Percentiles rank a stretch among this genome's conserved stretches.
These are phyloP conservation scores for Massarina eburnea DNA, from an alignment of 2,329 filamentous ascomycete species.

Conservation along the genomic window DNA sequence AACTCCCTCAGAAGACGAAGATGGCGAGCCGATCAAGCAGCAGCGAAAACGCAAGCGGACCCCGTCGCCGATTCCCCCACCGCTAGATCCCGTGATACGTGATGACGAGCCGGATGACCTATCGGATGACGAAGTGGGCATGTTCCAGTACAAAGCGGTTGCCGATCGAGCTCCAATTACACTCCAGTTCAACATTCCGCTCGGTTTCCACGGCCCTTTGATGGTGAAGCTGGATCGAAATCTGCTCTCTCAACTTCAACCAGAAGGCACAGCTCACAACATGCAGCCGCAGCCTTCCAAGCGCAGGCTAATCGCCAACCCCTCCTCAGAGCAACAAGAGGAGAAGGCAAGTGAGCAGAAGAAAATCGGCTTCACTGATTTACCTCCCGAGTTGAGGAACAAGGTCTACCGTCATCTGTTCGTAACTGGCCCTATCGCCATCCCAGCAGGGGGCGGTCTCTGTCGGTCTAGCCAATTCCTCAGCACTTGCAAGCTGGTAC, in stretches of 20 bases:
- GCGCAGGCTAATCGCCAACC: neutral
- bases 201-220: constrained; percentile 49
- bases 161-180: constrained; percentile 30
- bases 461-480: constrained; percentile 48
- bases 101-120: constrained; percentile 28
- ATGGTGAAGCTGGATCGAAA: constrained; percentile 44
- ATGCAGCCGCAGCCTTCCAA: constrained; percentile 17
- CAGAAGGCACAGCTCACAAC: constrained; percentile 13
- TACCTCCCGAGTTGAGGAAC: constrained; percentile 50
- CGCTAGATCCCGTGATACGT: constrained; percentile 35
- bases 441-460: constrained; percentile 37
- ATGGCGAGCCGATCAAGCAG: constrained; percentile 25
- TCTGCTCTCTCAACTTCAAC: constrained; percentile 19
- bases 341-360: neutral
- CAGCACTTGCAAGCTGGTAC: constrained; percentile 48
- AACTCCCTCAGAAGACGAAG: constrained; percentile 32
- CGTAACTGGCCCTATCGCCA: constrained; percentile 33
- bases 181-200: constrained; percentile 50
- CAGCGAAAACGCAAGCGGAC: constrained; percentile 37
- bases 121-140: constrained; percentile 31
- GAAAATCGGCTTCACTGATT: constrained; percentile 25
- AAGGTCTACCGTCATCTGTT: constrained; percentile 51
- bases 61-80: constrained; percentile 39
- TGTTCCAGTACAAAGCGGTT: constrained; percentile 13
- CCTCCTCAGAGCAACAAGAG: constrained; percentile 1